Evolutionary conservation across 192 early-diverging fungal genomes (phyloP), one percentile per base, ranked within the genome.

Genomic region (Backusella psychrophila): DNA sequence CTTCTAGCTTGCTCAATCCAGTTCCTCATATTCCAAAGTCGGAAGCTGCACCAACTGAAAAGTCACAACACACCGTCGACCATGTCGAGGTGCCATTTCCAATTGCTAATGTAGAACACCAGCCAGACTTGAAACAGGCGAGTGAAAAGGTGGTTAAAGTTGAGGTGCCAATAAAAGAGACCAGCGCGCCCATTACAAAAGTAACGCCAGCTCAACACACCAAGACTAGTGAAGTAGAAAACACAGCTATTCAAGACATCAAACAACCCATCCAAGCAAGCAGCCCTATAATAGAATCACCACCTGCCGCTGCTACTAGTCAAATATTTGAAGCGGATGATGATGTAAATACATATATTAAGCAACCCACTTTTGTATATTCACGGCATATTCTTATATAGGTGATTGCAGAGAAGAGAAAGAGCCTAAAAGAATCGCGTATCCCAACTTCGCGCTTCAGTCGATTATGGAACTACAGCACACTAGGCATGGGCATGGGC

Each of bases 401-500:
- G 15, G 38, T 31, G 1, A 19, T 52, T 15, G 17, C 38, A 53
- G 67, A 69, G 26, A 68, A 52, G n/a, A 68, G 38, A 52, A 38
- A 36, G n/a, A 52, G 56, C 15, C 65, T 81, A 36, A 86, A 85
- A 71, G 86, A 83, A 71, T 83, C 91, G 0, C 68, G 82, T 11
- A 93, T 98, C 82, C 96, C 96, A 0, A 88, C 95, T 0, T 89
- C 91, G 6, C 89, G 95, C 6, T 86, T 91, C 11, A 84, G 91
- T 69, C 84, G 96, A 11, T 81, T 98, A 1, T 93, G 89, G 78
- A 94, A 96, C 68, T 98, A 96, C 81, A 93, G 94, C 41, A 82
- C 89, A 84, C 81, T 96, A 14, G 94, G 91, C 0, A 88, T 89
- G 1, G 89, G 91, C 1, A 81, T 96, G 33, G 93, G 93, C 0